Percentiles rank a stretch among this genome's conserved stretches.
Evolutionary conservation across 2,329 filamentous ascomycete species (phyloP).

Genomic region (Trichophyton schoenleinii): DNA sequence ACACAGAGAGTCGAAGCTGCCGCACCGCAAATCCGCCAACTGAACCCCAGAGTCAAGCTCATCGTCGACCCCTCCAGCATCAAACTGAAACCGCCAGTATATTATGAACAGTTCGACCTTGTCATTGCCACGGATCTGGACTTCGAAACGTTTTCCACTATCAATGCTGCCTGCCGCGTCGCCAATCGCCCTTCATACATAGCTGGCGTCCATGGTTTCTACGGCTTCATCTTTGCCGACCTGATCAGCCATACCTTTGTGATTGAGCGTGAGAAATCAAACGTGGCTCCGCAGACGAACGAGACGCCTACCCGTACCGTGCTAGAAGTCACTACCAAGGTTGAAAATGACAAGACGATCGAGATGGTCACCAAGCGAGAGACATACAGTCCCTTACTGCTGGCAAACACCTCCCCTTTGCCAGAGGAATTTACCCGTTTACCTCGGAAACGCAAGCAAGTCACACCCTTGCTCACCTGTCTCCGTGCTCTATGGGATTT

Average conservation of each 20-base stretch:
- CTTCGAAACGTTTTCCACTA: constrained; percentile 57
- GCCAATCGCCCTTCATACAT: constrained; percentile 77
- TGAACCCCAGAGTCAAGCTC: constrained; percentile 80
- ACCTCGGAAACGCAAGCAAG: constrained; percentile 55
- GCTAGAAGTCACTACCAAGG: constrained; percentile 55
- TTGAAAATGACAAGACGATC: constrained; percentile 57
- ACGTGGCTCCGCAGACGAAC: constrained; percentile 48
- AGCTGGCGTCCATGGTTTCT: constrained; percentile 74
- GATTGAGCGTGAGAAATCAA: constrained; percentile 72
- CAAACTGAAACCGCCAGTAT: constrained; percentile 55
- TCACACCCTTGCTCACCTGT: constrained; percentile 76
- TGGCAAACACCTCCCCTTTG: constrained; percentile 69
- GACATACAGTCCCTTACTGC: constrained; percentile 71
- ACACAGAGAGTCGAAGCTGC: constrained; percentile 68
- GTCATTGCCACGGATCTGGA: constrained; percentile 83
- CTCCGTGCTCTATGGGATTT: constrained; percentile 87
- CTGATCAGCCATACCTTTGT: constrained; percentile 82
- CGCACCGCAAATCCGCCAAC: constrained; percentile 60
- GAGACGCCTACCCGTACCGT: constrained; percentile 73
- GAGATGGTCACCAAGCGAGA: constrained; percentile 90
- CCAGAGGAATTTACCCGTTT: constrained; percentile 56
- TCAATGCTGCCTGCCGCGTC: constrained; percentile 77
- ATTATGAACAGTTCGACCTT: constrained; percentile 68
- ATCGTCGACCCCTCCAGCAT: constrained; percentile 57
- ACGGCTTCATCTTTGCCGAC: constrained; percentile 90